Evolutionary conservation across 139 green algal genomes (phyloP), one percentile per base, ranked within the genome.

Genomic region (Deuterostichococcus epilithicus): DNA sequence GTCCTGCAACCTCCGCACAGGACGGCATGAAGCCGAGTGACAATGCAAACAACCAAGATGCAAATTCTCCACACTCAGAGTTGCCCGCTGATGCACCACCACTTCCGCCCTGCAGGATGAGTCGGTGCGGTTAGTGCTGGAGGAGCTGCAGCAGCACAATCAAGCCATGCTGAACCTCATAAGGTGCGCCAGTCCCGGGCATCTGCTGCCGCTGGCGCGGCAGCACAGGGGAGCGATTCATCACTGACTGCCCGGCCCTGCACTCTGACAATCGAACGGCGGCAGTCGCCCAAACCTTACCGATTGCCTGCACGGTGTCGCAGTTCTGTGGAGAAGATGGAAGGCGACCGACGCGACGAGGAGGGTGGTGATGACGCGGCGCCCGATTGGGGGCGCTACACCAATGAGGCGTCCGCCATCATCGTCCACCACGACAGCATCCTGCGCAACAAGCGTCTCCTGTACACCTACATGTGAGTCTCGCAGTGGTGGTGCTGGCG

Each of bases 361-460:
- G 37, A 37, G 42, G 76, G 74, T 23, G 35, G 23, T 18, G 78
- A 76, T 0, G 68, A 71, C 25, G 58, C 75, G 25, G 38, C 79
- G 34, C 66, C 66, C 4, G 10, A 36, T n/a, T 78, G 65, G 23
- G 72, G 74, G 36, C 45, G 66, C 30, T 72, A 77, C 28, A 71
- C 78, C 36, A 77, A 82, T 13, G 80, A 89, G 67, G 82, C 86
- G 1, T 78, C 73, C 26, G 83, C 88, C 71, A 70, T 90, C 26
- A 77, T 90, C 39, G 80, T 90, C 0, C 86, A 90, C 35, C 86
- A 90, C 39, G 73, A 72, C 25, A 63, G 72, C 74, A 90, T 90
- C 44, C 80, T 90, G 23, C 74, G 86, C 33, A 90, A 90, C 80
- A 90, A 90, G 73, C 72, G 84, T 10, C 75, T 90, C 3, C 78